Evolutionary conservation across 2,329 filamentous ascomycete genomes (phyloP).

Genomic region (Xylaria sp.): DNA sequence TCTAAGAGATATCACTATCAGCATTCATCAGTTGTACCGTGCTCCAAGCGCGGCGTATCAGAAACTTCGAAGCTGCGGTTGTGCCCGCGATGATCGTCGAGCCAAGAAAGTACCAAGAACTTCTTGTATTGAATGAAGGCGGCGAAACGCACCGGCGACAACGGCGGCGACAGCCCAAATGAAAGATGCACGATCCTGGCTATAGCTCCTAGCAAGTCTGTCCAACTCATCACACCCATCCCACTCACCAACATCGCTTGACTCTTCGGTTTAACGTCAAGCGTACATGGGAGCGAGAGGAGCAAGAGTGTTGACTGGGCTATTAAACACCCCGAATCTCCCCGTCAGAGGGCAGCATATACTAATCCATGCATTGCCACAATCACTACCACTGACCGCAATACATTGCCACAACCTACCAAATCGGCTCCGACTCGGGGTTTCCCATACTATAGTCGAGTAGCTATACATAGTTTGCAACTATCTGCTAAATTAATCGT

Average conservation of each 20-base stretch:
- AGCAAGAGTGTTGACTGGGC: constrained; percentile 20
- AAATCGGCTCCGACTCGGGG: constrained; percentile 3
- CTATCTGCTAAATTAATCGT: constrained; percentile 7
- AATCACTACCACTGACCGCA: neutral
- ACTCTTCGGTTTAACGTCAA: constrained; percentile 7
- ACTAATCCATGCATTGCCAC: constrained; percentile 16
- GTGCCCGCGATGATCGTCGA: constrained; percentile 21
- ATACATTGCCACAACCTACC: constrained; percentile 10
- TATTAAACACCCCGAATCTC: constrained; percentile 33
- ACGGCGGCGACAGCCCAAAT: constrained; percentile 29
- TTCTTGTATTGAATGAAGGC: constrained; percentile 14
- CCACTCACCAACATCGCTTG: constrained; percentile 27
- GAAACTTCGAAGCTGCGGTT: constrained; percentile 22
- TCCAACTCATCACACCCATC: constrained; percentile 35
- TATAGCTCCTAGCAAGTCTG: constrained; percentile 24
- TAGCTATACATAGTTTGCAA: constrained; percentile 8
- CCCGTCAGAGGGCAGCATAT: constrained; percentile 16
- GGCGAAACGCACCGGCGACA: constrained; percentile 21
- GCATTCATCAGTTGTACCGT: constrained; percentile 18
- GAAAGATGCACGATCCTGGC: constrained; percentile 30
- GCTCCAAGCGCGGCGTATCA: constrained; percentile 29
- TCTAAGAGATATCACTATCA: constrained; percentile 19
- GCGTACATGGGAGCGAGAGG: constrained; percentile 8
- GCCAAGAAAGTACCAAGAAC: constrained; percentile 35
- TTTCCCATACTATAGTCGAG: constrained; percentile 10